Conservation (phyloP, 371 early-diverging fungal genomes). For the Dinochytrium kinnereticum region DNA sequence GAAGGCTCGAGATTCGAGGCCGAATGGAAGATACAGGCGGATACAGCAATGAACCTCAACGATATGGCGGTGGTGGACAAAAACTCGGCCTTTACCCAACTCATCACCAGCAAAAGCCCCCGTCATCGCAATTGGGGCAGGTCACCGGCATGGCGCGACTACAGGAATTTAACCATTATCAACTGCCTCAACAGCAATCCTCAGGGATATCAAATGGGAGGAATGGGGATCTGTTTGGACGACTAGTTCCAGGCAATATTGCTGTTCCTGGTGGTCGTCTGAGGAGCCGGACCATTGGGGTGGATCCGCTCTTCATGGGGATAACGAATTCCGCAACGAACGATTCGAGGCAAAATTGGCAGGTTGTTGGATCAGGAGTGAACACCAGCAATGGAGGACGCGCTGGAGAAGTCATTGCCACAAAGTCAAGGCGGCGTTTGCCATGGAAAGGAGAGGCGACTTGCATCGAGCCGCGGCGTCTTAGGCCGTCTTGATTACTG, state of each 20-base stretch:
- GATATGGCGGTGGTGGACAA: no score
- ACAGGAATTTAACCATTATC: no score
- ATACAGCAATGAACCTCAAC: background rate
- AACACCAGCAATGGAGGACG: background rate
- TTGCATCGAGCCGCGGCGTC: no score
- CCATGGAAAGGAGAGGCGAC: no score
- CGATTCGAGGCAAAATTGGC: background rate
- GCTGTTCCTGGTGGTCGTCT: constrained; percentile 50
- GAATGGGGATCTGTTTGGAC: background rate
- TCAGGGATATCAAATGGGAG: background rate
- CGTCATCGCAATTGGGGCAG: background rate
- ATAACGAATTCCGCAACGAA: background rate
- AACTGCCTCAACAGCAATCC: no score
- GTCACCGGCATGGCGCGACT: background rate
- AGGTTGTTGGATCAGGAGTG: constrained; percentile 1
- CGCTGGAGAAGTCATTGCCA: no score
- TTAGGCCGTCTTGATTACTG: no score
- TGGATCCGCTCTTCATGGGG: constrained; percentile 32
- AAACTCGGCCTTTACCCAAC: no score
- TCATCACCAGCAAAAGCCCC: background rate
- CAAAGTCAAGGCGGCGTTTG: background rate
- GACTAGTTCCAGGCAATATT: constrained; percentile 44
- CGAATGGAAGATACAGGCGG: background rate
- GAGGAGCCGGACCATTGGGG: constrained; percentile 27
- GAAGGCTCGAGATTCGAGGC: background rate